These are phyloP conservation scores for Phialophora expanda DNA, from an alignment of 2,329 filamentous ascomycete species.

Conservation along the genomic window DNA sequence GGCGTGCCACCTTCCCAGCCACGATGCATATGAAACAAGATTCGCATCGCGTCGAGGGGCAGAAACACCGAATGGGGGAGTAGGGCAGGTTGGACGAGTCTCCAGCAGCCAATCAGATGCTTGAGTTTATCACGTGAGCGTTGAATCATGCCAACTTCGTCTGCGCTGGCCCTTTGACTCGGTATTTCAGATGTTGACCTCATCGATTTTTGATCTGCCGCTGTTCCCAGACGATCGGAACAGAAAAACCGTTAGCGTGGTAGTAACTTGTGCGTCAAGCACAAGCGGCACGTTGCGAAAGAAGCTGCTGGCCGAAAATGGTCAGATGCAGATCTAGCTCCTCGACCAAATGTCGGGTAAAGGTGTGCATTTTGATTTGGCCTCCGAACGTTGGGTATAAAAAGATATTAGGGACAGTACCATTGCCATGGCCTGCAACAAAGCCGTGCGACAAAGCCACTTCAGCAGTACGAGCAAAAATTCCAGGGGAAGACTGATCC, in stretches of 20 bases:
- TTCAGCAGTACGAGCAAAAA: not conserved
- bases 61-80: not conserved
- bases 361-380: not conserved
- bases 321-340: not conserved
- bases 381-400: not conserved
- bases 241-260: not conserved
- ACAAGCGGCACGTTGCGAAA: not conserved
- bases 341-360: not conserved
- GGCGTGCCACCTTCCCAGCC: constrained; percentile 9
- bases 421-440: not conserved
- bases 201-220: not conserved
- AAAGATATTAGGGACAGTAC: not conserved
- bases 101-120: constrained; percentile 9
- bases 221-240: not conserved
- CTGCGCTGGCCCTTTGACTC: not conserved
- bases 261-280: not conserved
- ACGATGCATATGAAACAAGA: constrained; percentile 16
- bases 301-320: too few species aligned
- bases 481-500: not conserved
- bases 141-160: too few species aligned
- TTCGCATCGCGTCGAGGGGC: constrained; percentile 18
- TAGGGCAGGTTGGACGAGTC: not conserved
- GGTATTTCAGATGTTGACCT: not conserved
- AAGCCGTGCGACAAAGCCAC: not conserved
- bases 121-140: not conserved